Percentiles rank a stretch among this genome's conserved stretches.
phyloP scores from a whole-genome alignment of 2,329 filamentous ascomycete genomes.

The Stemphylium beticola region DNA sequence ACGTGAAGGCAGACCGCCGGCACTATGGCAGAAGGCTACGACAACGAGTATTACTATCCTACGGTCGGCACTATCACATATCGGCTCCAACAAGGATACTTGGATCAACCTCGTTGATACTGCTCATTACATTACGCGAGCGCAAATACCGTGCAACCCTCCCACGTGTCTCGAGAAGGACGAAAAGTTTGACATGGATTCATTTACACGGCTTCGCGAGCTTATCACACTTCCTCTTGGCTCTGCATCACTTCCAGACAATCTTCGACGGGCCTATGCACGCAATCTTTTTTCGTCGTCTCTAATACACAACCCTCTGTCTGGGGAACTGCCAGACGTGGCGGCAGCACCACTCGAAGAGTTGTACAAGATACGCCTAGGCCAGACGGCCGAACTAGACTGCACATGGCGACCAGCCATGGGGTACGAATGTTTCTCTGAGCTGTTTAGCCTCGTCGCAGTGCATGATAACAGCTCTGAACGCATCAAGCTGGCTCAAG shows the following conservation, averaged over 20 bases:
- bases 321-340: conserved; percentile 62
- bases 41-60: conserved; percentile 72
- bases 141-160: conserved; percentile 46
- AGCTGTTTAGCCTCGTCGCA: conserved; percentile 66
- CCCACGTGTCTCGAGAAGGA: conserved; percentile 59
- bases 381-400: conserved; percentile 72
- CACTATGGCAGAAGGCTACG: conserved; percentile 83
- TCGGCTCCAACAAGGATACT: conserved; percentile 53
- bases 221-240: conserved; percentile 79
- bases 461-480: conserved; percentile 53
- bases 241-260: conserved; percentile 67
- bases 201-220: conserved; percentile 71
- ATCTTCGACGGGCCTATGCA: conserved; percentile 71
- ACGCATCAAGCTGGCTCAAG: conserved; percentile 70
- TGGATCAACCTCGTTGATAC: conserved; percentile 63
- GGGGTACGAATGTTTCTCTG: conserved; percentile 79
- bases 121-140: conserved; percentile 47
- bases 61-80: conserved; percentile 64
- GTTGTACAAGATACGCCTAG: conserved; percentile 70
- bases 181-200: conserved; percentile 79
- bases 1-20: conserved; percentile 70
- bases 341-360: conserved; percentile 61
- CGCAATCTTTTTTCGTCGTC: conserved; percentile 81
- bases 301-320: conserved; percentile 75
- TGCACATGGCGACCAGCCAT: conserved; percentile 73